Evolutionary conservation across 2,329 filamentous ascomycete genomes (phyloP).

Genomic region (Microdochium nivale): DNA sequence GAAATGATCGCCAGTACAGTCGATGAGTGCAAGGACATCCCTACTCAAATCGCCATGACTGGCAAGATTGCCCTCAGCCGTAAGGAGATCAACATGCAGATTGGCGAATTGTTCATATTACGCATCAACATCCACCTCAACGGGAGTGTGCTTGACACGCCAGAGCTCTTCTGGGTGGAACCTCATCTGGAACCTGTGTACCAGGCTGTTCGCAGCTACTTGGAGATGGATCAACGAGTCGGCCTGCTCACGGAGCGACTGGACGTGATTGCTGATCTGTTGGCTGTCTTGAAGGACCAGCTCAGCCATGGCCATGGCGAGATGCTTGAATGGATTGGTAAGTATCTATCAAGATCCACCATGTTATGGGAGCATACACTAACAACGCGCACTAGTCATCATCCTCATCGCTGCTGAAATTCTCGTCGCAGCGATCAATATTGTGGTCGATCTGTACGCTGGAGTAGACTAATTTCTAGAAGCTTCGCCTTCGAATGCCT

Average conservation of each 20-base stretch:
- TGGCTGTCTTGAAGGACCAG: slow-evolving; percentile 92
- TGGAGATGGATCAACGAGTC: slow-evolving; percentile 97
- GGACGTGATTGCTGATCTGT: slow-evolving; percentile 84
- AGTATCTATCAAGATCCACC: slow-evolving; percentile 18
- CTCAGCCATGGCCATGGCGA: slow-evolving; percentile 87
- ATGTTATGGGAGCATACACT: slow-evolving; percentile 6
- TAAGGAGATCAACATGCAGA: slow-evolving; percentile 97
- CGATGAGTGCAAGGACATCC: slow-evolving; percentile 85
- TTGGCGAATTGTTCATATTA: slow-evolving; percentile 94
- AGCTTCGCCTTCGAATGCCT: too few relatives aligned
- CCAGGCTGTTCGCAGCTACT: slow-evolving; percentile 85
- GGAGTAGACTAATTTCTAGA: slow-evolving; percentile 17
- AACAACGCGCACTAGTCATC: slow-evolving; percentile 56
- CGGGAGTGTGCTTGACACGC: slow-evolving; percentile 90
- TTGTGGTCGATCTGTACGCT: slow-evolving; percentile 86
- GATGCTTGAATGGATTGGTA: slow-evolving; percentile 84
- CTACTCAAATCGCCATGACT: slow-evolving; percentile 83
- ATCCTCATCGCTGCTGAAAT: slow-evolving; percentile 94
- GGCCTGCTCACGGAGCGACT: slow-evolving; percentile 80
- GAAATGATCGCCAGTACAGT: slow-evolving; percentile 92
- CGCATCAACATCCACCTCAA: slow-evolving; percentile 98
- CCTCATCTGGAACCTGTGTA: slow-evolving; percentile 95
- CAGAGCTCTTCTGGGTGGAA: slow-evolving; percentile 97
- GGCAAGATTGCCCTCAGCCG: slow-evolving; percentile 85
- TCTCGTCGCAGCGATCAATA: slow-evolving; percentile 85